These are phyloP conservation scores for Nannizziopsis arthrosporioides DNA, from an alignment of 2,329 filamentous ascomycete genomes.

Conservation along the genomic window DNA sequence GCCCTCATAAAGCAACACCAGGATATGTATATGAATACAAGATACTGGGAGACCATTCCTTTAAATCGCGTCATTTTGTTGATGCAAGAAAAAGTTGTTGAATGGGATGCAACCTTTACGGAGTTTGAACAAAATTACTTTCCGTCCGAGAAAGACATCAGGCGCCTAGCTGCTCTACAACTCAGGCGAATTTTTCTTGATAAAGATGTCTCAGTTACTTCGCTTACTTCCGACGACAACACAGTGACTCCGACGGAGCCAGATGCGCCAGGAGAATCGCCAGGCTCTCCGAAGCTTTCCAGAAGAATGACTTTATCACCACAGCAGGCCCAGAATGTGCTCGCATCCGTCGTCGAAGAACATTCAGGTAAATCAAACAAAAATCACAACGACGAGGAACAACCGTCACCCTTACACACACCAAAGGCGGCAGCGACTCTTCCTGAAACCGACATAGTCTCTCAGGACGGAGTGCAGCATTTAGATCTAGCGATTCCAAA, in stretches of 20 bases:
- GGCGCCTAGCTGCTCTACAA: conserved; percentile 80
- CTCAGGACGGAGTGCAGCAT: conserved; percentile 47
- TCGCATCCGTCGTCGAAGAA: conserved; percentile 55
- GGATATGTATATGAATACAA: conserved; percentile 81
- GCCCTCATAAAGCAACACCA: conserved; percentile 66
- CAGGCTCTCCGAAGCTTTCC: conserved; percentile 22
- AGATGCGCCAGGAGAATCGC: conserved; percentile 22
- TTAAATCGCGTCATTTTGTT: conserved; percentile 79
- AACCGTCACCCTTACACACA: neutral
- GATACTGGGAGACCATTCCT: conserved; percentile 93
- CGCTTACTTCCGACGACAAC: conserved; percentile 57
- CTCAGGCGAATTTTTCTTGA: conserved; percentile 91
- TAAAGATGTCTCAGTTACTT: conserved; percentile 65
- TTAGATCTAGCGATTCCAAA: conserved; percentile 46
- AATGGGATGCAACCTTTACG: conserved; percentile 83
- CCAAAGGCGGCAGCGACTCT: neutral
- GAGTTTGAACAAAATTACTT: conserved; percentile 91
- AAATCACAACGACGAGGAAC: conserved; percentile 10
- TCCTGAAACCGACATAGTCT: conserved; percentile 14
- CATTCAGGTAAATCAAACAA: conserved; percentile 37
- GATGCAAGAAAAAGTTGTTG: conserved; percentile 82
- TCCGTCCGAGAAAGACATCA: conserved; percentile 88
- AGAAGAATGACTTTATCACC: conserved; percentile 41
- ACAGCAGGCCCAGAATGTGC: conserved; percentile 52
- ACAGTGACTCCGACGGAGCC: conserved; percentile 40